Evolutionary conservation across 2,329 filamentous ascomycete species (phyloP), one percentile per base, ranked within the genome.

Genomic region (Rutstroemia sp.): DNA sequence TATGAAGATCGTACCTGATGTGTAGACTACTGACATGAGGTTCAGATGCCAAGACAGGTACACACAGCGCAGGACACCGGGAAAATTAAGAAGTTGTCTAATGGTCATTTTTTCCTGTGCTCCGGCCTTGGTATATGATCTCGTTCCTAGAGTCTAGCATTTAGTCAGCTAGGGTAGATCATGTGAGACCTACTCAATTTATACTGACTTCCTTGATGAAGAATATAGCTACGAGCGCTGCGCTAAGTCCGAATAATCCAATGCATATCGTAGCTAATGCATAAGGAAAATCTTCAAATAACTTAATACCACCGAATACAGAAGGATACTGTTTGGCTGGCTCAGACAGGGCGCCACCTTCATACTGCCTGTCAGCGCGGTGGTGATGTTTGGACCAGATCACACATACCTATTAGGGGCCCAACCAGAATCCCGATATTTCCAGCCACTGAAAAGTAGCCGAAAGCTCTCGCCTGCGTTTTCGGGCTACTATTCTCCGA

Each of bases 341-440:
- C 36, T 87, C 78, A 10, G 87, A 84, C 1, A 94, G 76, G 0
- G 74, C 75, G 52, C 88, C 89, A 44, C 88, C 87, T 78, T 45
- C 19, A 44, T 47, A 54, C 38, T n/a, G 27, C 47, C 19, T 40
- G 34, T 21, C 45, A 14, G n/a, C 47, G 10, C 6, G 57, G 60
- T 47, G 59, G 73, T 73, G 75, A 50, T 34, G 14, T 48, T 12
- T 7, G 16, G 8, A 89, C 65, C 21, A 5, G 7, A n/a, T 9
- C 19, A 38, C 7, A 48, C 44, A 17, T 61, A 67, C 67, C 66
- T 53, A 69, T 58, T 16, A 68, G 42, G 2, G 88, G 87, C 0
- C 88, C 89, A 2, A 89, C 30, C 57, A 89, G 83, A 46, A 92
- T 83, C 4, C 89, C 89, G 8, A 92, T 21, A 61, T 92, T 92